Evolutionary conservation across 441 rosid species (phyloP), one percentile per base, ranked within the genome.

Genomic region (Pelargonium australe): DNA sequence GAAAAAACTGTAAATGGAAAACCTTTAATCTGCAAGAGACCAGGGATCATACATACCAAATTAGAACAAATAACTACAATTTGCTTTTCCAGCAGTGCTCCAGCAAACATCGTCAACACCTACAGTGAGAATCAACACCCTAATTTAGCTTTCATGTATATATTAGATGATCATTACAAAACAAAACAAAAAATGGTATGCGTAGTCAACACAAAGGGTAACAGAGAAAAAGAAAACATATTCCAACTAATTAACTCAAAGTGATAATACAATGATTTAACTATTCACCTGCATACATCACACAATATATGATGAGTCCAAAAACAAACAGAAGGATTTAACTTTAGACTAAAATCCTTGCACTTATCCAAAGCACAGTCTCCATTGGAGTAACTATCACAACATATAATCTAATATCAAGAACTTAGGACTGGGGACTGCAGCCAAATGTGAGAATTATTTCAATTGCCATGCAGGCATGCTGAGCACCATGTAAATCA

Each of bases 11-110:
- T 37, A 37, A 37, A 37, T 37, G 41, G 41, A 5, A 37, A 37
- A 37, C 41, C 41, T 37, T 14, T 34, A 58, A 70, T 43, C 31
- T 19, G 65, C 20, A 70, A 7, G 55, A 66, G 47, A 43, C 16
- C 45, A 71, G n/a, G 65, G 41, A 49, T 31, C 41, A 64, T 19
- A 77, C 83, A 1, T 86, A 91, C 99, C 97, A 95, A 84, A 86
- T 91, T 91, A 14, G 97, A 89, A 82, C 97, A 95, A 77, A 92
- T 82, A 73, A 95, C 79, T 65, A 85, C 89, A 63, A 90, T 91
- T 82, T 90, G 97, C 79, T 95, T 95, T 83, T 92, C 99, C 72
- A 92, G 84, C 69, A 95, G 79, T 74, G 97, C 97, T 73, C 85
- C 96, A 7, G 99, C 87, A 81, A 95, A 78, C 70, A 95, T 77